These are phyloP conservation scores for Trichoderma oligosporum DNA, from an alignment of 2,329 filamentous ascomycete genomes.

Conservation along the genomic window DNA sequence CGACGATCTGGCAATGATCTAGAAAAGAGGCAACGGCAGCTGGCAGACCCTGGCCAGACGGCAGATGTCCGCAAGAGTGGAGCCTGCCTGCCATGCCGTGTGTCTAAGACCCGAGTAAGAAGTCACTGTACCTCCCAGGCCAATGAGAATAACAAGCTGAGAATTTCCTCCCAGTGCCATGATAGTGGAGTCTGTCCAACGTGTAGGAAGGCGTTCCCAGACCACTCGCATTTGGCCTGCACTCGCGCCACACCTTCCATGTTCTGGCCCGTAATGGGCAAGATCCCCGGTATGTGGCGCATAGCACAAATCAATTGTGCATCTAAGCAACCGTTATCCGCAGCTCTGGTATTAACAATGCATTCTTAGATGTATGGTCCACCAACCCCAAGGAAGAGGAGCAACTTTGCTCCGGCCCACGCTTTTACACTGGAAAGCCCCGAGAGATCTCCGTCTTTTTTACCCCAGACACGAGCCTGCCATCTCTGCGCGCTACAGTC, in stretches of 20 bases:
- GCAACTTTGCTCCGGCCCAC: conserved; percentile 33
- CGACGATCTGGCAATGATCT: conserved; percentile 33
- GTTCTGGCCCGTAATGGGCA: conserved; percentile 39
- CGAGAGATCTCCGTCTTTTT: conserved; percentile 38
- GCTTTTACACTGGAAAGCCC: conserved; percentile 37
- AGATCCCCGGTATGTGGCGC: conserved; percentile 36
- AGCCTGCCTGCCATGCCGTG: conserved; percentile 47
- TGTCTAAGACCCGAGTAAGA: conserved; percentile 47
- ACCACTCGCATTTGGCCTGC: conserved; percentile 40
- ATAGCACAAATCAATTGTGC: conserved; percentile 13
- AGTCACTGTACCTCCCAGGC: conserved; percentile 23
- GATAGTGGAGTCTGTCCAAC: conserved; percentile 42
- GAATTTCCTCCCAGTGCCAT: conserved; percentile 33
- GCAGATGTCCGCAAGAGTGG: conserved; percentile 47
- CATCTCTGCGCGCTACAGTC: conserved; percentile 38
- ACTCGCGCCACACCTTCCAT: conserved; percentile 37
- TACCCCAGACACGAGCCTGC: conserved; percentile 35
- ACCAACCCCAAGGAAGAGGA: conserved; percentile 34
- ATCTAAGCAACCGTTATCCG: neutral
- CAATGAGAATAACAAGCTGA: conserved; percentile 27
- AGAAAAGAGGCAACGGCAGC: conserved; percentile 37
- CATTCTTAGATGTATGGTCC: conserved; percentile 38
- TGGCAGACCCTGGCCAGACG: conserved; percentile 43
- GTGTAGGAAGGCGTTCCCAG: conserved; percentile 40
- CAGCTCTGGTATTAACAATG: conserved; percentile 23